Percentiles rank a stretch among this genome's conserved stretches.
Evolutionary conservation across 2,329 filamentous ascomycete genomes (phyloP).

Genomic region (Paracorniculantispora psalliotae): DNA sequence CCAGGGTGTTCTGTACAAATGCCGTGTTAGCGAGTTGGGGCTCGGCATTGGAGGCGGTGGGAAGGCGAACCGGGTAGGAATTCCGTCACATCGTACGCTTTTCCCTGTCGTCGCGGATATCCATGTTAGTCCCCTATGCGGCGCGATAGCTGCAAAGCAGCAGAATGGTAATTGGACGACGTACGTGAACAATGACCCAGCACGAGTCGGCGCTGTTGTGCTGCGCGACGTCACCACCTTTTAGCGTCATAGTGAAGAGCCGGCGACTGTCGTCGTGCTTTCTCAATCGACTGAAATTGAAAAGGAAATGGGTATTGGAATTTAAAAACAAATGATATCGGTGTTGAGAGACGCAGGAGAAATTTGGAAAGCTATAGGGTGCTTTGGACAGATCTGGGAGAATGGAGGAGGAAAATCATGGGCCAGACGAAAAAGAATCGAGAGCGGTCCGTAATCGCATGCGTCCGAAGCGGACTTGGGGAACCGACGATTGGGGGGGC

Average conservation of each 20-base stretch:
- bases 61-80: constrained; percentile 63
- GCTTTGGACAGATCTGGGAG: background rate
- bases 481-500: background rate
- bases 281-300: background rate
- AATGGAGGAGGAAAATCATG: background rate
- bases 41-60: background rate
- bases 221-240: constrained; percentile 52
- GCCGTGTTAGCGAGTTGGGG: background rate
- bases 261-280: background rate
- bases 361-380: background rate
- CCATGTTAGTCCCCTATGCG: background rate
- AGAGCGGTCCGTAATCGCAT: background rate
- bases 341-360: background rate
- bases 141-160: no score
- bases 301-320: background rate
- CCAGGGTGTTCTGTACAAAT: constrained; percentile 69
- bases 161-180: background rate
- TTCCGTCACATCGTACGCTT: constrained; percentile 85
- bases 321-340: background rate
- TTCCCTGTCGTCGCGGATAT: constrained; percentile 52
- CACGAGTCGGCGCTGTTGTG: constrained; percentile 81
- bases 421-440: background rate
- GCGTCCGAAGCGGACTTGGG: background rate
- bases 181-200: constrained; percentile 83
- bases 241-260: constrained; percentile 36